These are phyloP conservation scores for Metarhizium rileyi DNA, from an alignment of 2,329 filamentous ascomycete genomes.

Conservation along the genomic window DNA sequence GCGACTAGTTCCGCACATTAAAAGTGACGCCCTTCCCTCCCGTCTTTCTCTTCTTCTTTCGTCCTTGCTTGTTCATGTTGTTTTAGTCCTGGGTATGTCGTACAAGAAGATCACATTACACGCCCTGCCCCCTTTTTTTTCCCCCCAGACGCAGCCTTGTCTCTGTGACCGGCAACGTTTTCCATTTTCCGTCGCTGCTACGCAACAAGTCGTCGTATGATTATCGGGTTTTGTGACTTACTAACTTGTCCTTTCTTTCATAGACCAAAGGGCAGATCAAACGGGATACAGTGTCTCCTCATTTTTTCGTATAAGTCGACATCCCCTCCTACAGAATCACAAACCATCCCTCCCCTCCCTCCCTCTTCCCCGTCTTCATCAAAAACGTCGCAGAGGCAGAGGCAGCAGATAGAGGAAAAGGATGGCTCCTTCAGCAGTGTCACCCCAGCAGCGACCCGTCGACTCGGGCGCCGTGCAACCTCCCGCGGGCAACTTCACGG, in stretches of 20 bases:
- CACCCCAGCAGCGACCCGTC: conserved; percentile 34
- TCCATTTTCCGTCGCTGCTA: neutral
- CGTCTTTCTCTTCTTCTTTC: neutral
- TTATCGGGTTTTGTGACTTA: too few relatives aligned
- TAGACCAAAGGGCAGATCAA: too few relatives aligned
- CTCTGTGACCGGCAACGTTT: neutral
- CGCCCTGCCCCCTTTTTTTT: neutral
- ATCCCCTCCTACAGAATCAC: too few relatives aligned
- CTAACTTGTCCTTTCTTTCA: too few relatives aligned
- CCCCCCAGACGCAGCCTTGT: neutral
- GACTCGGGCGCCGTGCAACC: conserved; percentile 28
- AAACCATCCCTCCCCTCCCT: too few relatives aligned
- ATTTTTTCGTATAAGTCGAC: too few relatives aligned
- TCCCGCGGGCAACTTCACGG: conserved; percentile 51
- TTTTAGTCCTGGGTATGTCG: neutral
- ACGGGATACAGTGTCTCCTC: too few relatives aligned
- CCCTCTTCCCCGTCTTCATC: neutral
- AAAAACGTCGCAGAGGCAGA: conserved; percentile 3
- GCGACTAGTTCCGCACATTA: neutral
- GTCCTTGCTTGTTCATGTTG: neutral
- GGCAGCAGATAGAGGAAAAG: neutral
- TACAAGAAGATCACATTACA: neutral
- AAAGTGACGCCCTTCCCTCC: neutral
- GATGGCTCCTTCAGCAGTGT: conserved; percentile 53
- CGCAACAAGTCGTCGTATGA: too few relatives aligned